Base-by-base conservation (phyloP, 1,284 basidiomycete species). In the Trichosporon ovoides region DNA sequence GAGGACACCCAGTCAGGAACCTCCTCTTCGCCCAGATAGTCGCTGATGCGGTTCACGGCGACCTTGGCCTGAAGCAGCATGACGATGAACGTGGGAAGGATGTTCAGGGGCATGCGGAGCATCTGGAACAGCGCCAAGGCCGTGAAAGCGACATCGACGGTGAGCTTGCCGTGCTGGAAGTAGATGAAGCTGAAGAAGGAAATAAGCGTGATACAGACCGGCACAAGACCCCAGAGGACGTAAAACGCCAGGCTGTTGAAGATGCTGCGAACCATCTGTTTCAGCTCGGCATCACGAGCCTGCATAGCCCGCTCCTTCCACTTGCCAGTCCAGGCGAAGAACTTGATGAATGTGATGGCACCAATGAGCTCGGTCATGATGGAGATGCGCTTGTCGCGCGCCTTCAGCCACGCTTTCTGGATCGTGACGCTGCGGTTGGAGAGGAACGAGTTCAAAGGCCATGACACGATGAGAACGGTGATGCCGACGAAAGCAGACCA, bases 401-500 rank as follows among this genome's bases (percentile, higher is more conserved):
- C 85, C 11, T 83, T 81, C 40, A 87, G 78, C 22, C 89, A 74
- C 9, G 85, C 85, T 72, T 88, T 88, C 60, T 87, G 84, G 58
- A 93, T 90, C 53, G 84, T 76, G 24, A 20, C 3, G 4, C 13
- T 28, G 43, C 87, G 81, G 58, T 72, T 73, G 22, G 74, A 74
- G 48, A 76, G 58, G 51, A 66, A 66, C 3, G 72, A 71, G 66
- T 77, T 77, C 36, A 75, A 61, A 0, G 91, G 91, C 79, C 86
- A 86, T 14, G 85, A 85, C 14, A 87, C 73, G 14, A 87, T 59
- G 6, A 94, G 78, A n/a, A 89, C 81, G n/a, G 86, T 60, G 62
- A 94, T 86, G 7, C 93, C 93, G 1, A 87, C 85, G 63, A 96
- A 90, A 0, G 90, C 89, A 7, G 88, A 87, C 75, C 83, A 81